These are phyloP conservation scores for Fusarium abutilonis DNA, from an alignment of 2,329 filamentous ascomycete genomes.

Conservation along the genomic window DNA sequence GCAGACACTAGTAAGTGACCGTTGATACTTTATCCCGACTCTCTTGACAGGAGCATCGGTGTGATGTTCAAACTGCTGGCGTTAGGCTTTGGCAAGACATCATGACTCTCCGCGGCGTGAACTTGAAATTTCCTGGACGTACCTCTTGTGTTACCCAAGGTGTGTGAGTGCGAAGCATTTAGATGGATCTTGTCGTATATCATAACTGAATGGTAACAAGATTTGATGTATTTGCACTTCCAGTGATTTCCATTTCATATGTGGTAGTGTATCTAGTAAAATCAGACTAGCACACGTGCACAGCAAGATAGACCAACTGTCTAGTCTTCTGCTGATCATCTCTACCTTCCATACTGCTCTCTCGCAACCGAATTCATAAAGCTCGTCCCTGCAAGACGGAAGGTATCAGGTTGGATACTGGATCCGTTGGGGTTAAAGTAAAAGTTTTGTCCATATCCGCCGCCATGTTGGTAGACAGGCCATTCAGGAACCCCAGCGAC, in stretches of 20 bases:
- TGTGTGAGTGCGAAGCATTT: too few species aligned
- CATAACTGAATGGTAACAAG: too few species aligned
- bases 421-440: slow-evolving; percentile 37
- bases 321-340: not conserved
- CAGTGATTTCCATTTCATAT: too few species aligned
- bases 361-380: slow-evolving; percentile 36
- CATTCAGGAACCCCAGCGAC: slow-evolving; percentile 28
- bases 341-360: slow-evolving; percentile 32
- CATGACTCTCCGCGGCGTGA: not conserved
- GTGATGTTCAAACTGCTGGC: not conserved
- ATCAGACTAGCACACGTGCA: too few species aligned
- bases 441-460: slow-evolving; percentile 40
- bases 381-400: slow-evolving; percentile 31
- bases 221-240: too few species aligned
- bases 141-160: too few species aligned
- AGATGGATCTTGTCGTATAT: too few species aligned
- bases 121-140: too few species aligned
- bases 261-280: too few species aligned
- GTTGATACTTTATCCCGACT: not conserved
- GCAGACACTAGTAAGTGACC: not conserved
- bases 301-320: too few species aligned
- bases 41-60: not conserved
- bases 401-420: slow-evolving; percentile 31
- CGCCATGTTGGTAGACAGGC: slow-evolving; percentile 29
- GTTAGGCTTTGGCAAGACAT: not conserved